Base-by-base conservation (phyloP, 805 yeast genomes). In the Candida incommunis region DNA sequence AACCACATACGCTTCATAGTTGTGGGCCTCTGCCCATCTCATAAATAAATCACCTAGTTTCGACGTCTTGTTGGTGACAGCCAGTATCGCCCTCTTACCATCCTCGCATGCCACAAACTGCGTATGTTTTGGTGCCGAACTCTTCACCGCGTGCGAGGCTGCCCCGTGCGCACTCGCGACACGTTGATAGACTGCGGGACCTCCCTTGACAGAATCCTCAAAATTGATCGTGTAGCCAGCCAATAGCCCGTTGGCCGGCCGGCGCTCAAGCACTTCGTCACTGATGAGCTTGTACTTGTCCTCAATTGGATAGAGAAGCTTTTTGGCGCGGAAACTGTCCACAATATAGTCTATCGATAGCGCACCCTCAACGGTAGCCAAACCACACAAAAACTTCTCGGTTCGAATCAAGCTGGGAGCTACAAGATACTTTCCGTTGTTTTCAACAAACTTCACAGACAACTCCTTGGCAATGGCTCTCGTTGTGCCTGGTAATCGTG, bases 401-500 rank as follows among this genome's bases (percentile, higher is more conserved):
- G 97, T 90, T 51, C 96, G 68, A 53, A 82, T 58, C n/a, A 82
- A 69, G 48, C 76, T 76, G 1, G 96, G 95, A 0, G 96, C 88
- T 9, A 88, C 74, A 4, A 72, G 49, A 16, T 66, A 61, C 5
- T 67, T 67, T 2, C 71, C 74, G 13, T 68, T 62, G 9, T 56
- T 52, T 13, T 60, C 57, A 4, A 62, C 59, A 4, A 82, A 62
- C 22, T 63, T 62, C 24, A 88, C 72, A 0, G 95, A 95, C 9
- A 76, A 54, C n/a, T 61, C 61, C 16, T 62, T 56, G 29, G 57
- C 48, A 20, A 48, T 51, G 24, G 49, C 46, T 7, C 40, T 45
- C 3, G 47, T 41, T 13, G 11, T 13, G 13, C 7, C 27, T 13
- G 13, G 11, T 13, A 25, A 13, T 25, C 27, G 7, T 9, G 27